A percentile compares a stretch with the other conserved stretches of the same genome.
phyloP scores from a whole-genome alignment of 164 flowering plant genomes.

The Aristolochia contorta region DNA sequence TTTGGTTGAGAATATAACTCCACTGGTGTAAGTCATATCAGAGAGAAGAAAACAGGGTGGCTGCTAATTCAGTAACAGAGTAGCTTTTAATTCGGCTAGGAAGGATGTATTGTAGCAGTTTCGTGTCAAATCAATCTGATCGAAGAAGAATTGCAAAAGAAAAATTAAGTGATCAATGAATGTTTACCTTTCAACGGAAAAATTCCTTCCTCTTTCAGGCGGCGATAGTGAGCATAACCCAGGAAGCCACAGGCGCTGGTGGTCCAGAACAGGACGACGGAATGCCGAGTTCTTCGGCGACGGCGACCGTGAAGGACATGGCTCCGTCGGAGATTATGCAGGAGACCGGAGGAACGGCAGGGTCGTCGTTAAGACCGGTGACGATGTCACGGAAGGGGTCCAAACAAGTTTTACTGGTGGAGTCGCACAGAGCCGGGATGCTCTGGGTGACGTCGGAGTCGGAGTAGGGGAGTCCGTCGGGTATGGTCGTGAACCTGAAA shows the following conservation, averaged over 20 bases:
- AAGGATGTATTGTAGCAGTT: too few species aligned
- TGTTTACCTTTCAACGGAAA: slow-evolving; percentile 39
- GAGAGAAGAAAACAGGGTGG: too few species aligned
- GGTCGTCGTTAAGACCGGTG: slow-evolving; percentile 12
- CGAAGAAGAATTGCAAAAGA: too few species aligned
- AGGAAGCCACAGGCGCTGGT: slow-evolving; percentile 29
- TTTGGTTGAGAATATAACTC: too few species aligned
- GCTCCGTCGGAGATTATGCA: slow-evolving; percentile 39
- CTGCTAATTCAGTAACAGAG: too few species aligned
- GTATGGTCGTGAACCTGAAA: slow-evolving; percentile 47
- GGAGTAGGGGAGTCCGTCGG: slow-evolving; percentile 52
- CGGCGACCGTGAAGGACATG: slow-evolving; percentile 31
- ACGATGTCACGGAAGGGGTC: slow-evolving; percentile 23
- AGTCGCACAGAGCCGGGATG: slow-evolving; percentile 27
- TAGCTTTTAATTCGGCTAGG: too few species aligned
- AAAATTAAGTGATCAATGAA: too few species aligned
- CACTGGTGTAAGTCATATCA: too few species aligned
- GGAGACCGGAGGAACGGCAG: slow-evolving; percentile 23
- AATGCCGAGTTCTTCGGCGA: slow-evolving; percentile 30
- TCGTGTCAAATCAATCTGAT: too few species aligned
- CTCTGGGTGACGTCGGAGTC: slow-evolving; percentile 42
- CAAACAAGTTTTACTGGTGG: slow-evolving; percentile 20
- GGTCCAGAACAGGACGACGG: slow-evolving; percentile 33
- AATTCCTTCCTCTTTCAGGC: slow-evolving; percentile 28
- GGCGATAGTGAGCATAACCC: slow-evolving; percentile 17